Conservation (phyloP, 148 eudicot species). For the Heliosperma pusillum region DNA sequence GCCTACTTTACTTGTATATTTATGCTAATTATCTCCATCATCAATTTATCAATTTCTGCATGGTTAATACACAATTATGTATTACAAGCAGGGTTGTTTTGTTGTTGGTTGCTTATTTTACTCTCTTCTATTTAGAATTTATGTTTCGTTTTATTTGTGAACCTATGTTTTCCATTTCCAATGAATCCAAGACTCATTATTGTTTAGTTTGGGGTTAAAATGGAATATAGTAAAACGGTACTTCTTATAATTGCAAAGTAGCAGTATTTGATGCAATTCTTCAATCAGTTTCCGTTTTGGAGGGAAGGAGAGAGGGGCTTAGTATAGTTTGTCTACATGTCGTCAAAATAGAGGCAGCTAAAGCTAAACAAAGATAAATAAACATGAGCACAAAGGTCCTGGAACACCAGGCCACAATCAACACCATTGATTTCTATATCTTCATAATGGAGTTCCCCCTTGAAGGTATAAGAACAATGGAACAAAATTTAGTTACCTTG, state of each 20-base stretch:
- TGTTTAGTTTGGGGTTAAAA: not conserved
- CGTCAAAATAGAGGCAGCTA: not conserved
- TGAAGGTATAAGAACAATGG: not conserved
- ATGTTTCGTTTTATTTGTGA: not conserved
- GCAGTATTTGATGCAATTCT: not conserved
- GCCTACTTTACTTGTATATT: slow-evolving; percentile 41
- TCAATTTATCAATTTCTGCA: not conserved
- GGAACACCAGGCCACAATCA: too few species aligned
- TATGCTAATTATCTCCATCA: not conserved
- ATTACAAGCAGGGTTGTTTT: not conserved
- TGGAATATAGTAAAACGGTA: not conserved
- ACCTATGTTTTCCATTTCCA: not conserved
- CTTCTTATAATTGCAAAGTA: not conserved
- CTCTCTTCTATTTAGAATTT: not conserved
- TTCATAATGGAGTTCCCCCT: not conserved
- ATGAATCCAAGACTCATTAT: not conserved
- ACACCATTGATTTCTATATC: not conserved
- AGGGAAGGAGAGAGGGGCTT: too few species aligned
- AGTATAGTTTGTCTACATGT: not conserved
- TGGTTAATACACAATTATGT: not conserved
- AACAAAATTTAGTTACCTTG: not conserved
- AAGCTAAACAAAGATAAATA: too few species aligned
- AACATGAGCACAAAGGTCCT: too few species aligned
- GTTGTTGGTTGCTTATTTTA: not conserved
- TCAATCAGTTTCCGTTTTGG: not conserved